Evolutionary conservation across 345 rosid species (phyloP).

Genomic region (Ceriops zippeliana): DNA sequence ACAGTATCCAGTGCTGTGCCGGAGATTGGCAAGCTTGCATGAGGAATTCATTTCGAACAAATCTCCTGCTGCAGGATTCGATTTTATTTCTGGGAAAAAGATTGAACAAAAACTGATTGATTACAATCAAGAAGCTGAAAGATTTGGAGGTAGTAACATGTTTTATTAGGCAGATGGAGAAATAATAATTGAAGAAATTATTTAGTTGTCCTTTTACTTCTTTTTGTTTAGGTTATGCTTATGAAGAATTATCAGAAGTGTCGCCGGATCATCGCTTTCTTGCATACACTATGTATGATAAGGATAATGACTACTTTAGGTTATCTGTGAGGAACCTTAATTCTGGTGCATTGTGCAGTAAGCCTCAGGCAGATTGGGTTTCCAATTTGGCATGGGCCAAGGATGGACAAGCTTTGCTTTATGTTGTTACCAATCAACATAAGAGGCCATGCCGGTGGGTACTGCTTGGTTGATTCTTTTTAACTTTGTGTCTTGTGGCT

Average conservation of each 20-base stretch:
- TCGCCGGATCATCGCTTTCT: slow-evolving; percentile 88
- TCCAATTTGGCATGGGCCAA: slow-evolving; percentile 89
- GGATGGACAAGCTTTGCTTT: slow-evolving; percentile 79
- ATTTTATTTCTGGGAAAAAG: slow-evolving; percentile 75
- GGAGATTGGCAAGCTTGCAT: slow-evolving; percentile 68
- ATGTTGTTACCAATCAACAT: slow-evolving; percentile 77
- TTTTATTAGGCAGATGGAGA: background rate
- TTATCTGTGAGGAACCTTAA: slow-evolving; percentile 78
- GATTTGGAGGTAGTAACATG: slow-evolving; percentile 75
- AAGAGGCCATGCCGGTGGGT: slow-evolving; percentile 78
- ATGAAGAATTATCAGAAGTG: slow-evolving; percentile 87
- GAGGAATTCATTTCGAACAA: slow-evolving; percentile 79
- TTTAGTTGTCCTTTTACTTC: background rate
- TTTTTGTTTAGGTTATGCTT: slow-evolving; percentile 67
- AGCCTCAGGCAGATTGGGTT: slow-evolving; percentile 81
- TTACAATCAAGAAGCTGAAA: slow-evolving; percentile 90
- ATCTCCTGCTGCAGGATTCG: slow-evolving; percentile 77
- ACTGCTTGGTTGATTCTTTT: background rate
- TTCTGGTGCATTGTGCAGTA: slow-evolving; percentile 87
- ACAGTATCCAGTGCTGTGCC: slow-evolving; percentile 77
- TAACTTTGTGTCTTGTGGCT: background rate
- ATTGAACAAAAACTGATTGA: slow-evolving; percentile 96
- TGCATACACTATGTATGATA: slow-evolving; percentile 98
- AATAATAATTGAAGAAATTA: background rate
- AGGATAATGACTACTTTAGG: slow-evolving; percentile 78